Percentiles rank a stretch among this genome's conserved stretches.
Conservation (phyloP, 2,329 filamentous ascomycete species). For the Trichoderma simmonsii region DNA sequence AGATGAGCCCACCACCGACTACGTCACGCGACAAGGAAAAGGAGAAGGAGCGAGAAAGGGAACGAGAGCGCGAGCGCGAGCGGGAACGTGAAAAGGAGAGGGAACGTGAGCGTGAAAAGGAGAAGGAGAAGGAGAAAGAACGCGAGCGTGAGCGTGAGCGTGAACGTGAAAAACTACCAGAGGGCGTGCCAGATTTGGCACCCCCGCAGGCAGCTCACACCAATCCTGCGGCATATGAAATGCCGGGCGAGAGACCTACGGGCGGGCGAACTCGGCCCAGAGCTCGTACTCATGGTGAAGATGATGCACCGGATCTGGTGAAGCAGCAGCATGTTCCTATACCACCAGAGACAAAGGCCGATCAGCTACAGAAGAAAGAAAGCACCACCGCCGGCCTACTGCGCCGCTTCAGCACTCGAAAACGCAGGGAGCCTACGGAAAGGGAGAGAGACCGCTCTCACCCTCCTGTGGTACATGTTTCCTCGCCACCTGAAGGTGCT, state of each 20-base stretch:
- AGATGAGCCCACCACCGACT: slow-evolving; percentile 47
- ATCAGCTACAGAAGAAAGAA: slow-evolving; percentile 72
- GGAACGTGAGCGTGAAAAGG: slow-evolving; percentile 25
- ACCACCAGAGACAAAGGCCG: slow-evolving; percentile 55
- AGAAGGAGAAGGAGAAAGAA: slow-evolving; percentile 28
- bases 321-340: slow-evolving; percentile 32
- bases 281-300: slow-evolving; percentile 90
- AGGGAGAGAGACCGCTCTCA: slow-evolving; percentile 64
- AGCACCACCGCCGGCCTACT: slow-evolving; percentile 81
- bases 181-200: slow-evolving; percentile 66
- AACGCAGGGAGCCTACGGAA: slow-evolving; percentile 64
- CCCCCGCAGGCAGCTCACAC: slow-evolving; percentile 86
- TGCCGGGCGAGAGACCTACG: slow-evolving; percentile 83
- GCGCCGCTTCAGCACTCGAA: slow-evolving; percentile 85
- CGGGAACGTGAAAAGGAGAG: slow-evolving; percentile 20
- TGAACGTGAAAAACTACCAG: slow-evolving; percentile 38
- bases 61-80: slow-evolving; percentile 28
- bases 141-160: slow-evolving; percentile 20
- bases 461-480: slow-evolving; percentile 73
- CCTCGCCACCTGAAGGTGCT: slow-evolving; percentile 65
- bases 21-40: slow-evolving; percentile 32
- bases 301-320: slow-evolving; percentile 69
- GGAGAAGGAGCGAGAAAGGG: slow-evolving; percentile 29
- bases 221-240: slow-evolving; percentile 78
- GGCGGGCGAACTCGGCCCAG: slow-evolving; percentile 79